Evolutionary conservation across 164 flowering plant species (phyloP).

Genomic region (Cinnamomum micranthum): DNA sequence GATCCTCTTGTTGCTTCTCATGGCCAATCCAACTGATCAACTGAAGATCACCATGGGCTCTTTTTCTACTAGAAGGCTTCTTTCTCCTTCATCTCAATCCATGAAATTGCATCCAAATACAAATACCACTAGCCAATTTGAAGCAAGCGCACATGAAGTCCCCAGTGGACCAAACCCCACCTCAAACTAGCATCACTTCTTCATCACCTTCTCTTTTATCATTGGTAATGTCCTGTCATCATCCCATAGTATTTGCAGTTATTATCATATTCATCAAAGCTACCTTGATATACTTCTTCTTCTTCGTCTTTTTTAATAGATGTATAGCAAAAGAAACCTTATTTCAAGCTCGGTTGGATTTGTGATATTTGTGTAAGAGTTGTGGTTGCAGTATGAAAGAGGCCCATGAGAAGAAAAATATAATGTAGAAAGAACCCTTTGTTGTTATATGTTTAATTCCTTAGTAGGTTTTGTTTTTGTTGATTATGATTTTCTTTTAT

Average conservation of each 20-base stretch:
- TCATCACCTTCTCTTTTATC: not conserved
- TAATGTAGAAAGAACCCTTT: slow-evolving; percentile 1
- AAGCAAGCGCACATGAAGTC: slow-evolving; percentile 64
- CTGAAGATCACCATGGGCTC: slow-evolving; percentile 19
- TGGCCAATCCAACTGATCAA: slow-evolving; percentile 27
- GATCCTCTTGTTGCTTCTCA: slow-evolving; percentile 35
- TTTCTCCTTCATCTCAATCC: slow-evolving; percentile 20
- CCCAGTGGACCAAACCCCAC: slow-evolving; percentile 92
- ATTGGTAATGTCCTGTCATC: not conserved
- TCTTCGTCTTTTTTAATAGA: not conserved
- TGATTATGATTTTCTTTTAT: not conserved
- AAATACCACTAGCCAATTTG: slow-evolving; percentile 27
- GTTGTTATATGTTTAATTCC: not conserved
- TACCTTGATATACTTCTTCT: not conserved
- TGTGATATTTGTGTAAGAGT: not conserved
- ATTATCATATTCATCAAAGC: not conserved
- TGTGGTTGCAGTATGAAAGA: not conserved
- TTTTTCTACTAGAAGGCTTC: slow-evolving; percentile 18
- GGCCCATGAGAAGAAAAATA: not conserved
- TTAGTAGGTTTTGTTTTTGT: not conserved
- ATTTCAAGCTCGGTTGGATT: not conserved
- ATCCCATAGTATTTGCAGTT: not conserved
- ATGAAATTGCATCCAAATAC: slow-evolving; percentile 10
- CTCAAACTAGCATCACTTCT: slow-evolving; percentile 28
- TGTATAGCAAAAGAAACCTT: not conserved